Base-by-base conservation (phyloP, 2,329 filamentous ascomycete genomes). In the Plenodomus tracheiphilus region DNA sequence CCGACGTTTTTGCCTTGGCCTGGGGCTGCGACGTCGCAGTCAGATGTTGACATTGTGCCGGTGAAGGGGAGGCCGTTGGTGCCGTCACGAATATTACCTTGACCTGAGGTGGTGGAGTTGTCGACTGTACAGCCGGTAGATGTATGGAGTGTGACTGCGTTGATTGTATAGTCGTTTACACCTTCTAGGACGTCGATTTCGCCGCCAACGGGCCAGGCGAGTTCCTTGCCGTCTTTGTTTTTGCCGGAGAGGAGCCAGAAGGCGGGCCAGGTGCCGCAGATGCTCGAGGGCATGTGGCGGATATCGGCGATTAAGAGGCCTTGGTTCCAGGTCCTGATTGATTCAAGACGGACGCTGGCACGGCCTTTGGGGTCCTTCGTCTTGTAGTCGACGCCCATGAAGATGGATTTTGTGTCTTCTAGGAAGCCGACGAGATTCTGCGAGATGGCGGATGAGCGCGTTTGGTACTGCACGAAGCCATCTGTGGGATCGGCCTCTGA, bases 21-120 rank as follows among this genome's bases (percentile, higher is more conserved):
- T 6, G 48, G 11, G 1, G 63, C 61, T 2, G 51, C 47, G 44
- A 77, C 71, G 52, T 79, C 74, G 62, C 81, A 82, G 48, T 78
- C 71, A 2, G 69, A 69, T 0, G 77, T 77, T 8, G 72, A 65
- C 41, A 80, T 62, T 2, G 58, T 66, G 17, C 82, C 82, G 8
- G 25, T 71, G 73, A 65, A 81, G 3, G 53, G 20, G 6, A 20
- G 10, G 11, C 19, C n/a, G 35, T 39, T 25, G 4, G 21, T 39
- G 15, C 37, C 25, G n/a, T 41, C 38, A 11, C 3, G n/a, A 9
- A 16, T 30, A 15, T 15, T 17, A 19, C 17, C 47, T 19, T 41
- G 35, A 7, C 28, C 44, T 25, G 41, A 20, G 9, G 42, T 16
- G 3, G 56, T 61, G 5, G 38, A 11, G 41, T 64, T 62, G 21